phyloP scores from a whole-genome alignment of 176 grass and related monocot species.

The Paspalum vaginatum region DNA sequence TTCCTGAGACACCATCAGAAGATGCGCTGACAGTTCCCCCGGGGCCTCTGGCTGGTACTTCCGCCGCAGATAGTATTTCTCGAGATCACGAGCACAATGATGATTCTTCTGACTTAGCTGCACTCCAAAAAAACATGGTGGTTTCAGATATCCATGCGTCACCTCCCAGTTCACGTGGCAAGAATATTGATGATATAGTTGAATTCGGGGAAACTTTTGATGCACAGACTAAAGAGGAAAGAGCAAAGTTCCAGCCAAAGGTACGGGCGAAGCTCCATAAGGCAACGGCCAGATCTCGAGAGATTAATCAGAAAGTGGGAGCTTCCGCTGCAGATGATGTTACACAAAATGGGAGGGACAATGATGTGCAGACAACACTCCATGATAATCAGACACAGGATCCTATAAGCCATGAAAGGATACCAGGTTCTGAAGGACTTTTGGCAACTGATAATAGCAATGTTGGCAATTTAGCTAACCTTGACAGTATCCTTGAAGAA shows the following conservation, averaged over 20 bases:
- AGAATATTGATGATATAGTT: conserved; percentile 41
- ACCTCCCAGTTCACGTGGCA: conserved; percentile 11
- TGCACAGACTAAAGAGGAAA: conserved; percentile 38
- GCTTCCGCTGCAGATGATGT: background rate
- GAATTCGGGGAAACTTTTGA: conserved; percentile 38
- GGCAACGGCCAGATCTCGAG: conserved; percentile 11
- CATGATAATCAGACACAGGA: conserved; percentile 1
- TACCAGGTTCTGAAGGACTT: conserved; percentile 31
- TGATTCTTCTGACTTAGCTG: conserved; percentile 13
- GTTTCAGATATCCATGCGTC: conserved; percentile 35
- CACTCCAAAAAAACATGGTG: conserved; percentile 35
- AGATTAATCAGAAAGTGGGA: conserved; percentile 33
- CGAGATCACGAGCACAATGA: conserved; percentile 19
- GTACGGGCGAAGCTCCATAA: conserved; percentile 30
- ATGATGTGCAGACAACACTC: conserved; percentile 9
- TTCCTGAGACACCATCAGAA: conserved; percentile 1
- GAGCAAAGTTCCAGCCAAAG: conserved; percentile 36
- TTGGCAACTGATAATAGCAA: background rate
- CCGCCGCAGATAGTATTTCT: conserved; percentile 14
- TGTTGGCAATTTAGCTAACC: background rate
- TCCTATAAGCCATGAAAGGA: conserved; percentile 24
- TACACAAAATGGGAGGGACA: conserved; percentile 22
- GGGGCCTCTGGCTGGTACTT: background rate
- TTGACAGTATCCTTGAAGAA: background rate
- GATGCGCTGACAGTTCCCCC: conserved; percentile 25